Evolutionary conservation across 2,329 filamentous ascomycete species (phyloP).

Genomic region (Penicillium fuscoglaucum): DNA sequence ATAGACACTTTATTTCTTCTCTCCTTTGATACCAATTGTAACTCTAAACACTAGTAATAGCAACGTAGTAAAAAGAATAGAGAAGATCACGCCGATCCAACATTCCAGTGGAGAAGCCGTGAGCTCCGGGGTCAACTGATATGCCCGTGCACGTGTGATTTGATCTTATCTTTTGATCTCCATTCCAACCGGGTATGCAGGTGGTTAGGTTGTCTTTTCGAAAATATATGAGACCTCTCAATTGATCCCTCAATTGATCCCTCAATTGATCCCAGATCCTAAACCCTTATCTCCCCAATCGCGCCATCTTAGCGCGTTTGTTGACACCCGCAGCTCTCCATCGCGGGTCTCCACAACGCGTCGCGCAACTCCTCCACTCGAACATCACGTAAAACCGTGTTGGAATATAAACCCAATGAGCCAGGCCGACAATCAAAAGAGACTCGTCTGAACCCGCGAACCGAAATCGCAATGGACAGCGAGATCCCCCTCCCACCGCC

Average conservation of each 20-base stretch:
- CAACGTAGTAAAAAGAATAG: constrained; percentile 7
- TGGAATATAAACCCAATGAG: constrained; percentile 2
- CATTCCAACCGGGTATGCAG: not conserved
- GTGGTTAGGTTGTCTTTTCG: not conserved
- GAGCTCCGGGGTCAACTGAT: constrained; percentile 22
- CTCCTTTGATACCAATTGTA: not conserved
- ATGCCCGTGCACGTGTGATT: constrained; percentile 26
- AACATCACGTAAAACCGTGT: constrained; percentile 3
- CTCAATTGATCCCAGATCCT: not conserved
- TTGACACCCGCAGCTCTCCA: constrained; percentile 18
- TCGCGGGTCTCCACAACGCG: constrained; percentile 27
- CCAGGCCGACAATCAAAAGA: not conserved
- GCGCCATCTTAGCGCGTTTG: constrained; percentile 18
- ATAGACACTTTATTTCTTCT: constrained; percentile 10
- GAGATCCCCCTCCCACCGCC: constrained; percentile 43
- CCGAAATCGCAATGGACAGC: constrained; percentile 34
- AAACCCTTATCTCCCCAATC: not conserved
- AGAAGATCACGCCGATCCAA: constrained; percentile 23
- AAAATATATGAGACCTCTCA: not conserved
- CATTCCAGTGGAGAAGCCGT: constrained; percentile 23
- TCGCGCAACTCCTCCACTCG: constrained; percentile 14
- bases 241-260: not conserved
- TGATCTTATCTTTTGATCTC: constrained; percentile 25
- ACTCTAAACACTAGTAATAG: no score
- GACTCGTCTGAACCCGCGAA: not conserved